phyloP scores from a whole-genome alignment of 331 rosid species.

The Acacia concinna region DNA sequence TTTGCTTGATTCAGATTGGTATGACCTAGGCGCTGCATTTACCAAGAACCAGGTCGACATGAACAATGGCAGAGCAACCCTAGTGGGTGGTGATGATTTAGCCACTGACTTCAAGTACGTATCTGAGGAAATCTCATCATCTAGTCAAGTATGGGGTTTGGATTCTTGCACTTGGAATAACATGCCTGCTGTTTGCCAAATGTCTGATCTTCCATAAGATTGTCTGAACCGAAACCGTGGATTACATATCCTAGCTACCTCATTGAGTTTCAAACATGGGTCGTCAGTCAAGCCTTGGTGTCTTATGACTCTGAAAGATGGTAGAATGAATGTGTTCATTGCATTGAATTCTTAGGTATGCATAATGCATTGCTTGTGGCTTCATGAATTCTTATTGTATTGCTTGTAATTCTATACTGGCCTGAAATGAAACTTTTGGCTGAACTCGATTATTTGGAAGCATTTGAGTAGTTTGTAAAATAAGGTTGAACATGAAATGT shows the following conservation, averaged over 20 bases:
- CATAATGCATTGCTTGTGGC: conserved; percentile 22
- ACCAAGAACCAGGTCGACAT: conserved; percentile 34
- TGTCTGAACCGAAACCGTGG: conserved; percentile 40
- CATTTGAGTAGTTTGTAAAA: conserved; percentile 37
- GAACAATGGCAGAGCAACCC: conserved; percentile 40
- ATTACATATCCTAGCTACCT: conserved; percentile 29
- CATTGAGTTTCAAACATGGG: conserved; percentile 35
- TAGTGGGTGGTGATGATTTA: conserved; percentile 55
- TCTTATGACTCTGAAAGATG: conserved; percentile 27
- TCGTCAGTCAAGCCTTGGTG: conserved; percentile 17
- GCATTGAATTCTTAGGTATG: conserved; percentile 15
- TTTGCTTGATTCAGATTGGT: conserved; percentile 68
- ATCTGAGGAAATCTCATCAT: conserved; percentile 42
- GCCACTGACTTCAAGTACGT: conserved; percentile 49
- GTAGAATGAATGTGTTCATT: conserved; percentile 36
- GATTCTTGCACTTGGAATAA: conserved; percentile 58
- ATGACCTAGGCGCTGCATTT: conserved; percentile 43
- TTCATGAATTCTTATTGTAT: conserved; percentile 21
- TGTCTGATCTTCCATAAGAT: conserved; percentile 48
- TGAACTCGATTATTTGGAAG: conserved; percentile 27
- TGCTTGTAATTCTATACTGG: conserved; percentile 43
- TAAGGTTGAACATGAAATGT: conserved; percentile 40
- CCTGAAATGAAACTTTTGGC: conserved; percentile 39
- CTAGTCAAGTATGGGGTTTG: conserved; percentile 53
- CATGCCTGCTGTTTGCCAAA: conserved; percentile 62